A percentile compares a stretch with the other conserved stretches of the same genome.
Conservation (phyloP, 1,284 basidiomycete genomes). For the Cryptococcus sp. region DNA sequence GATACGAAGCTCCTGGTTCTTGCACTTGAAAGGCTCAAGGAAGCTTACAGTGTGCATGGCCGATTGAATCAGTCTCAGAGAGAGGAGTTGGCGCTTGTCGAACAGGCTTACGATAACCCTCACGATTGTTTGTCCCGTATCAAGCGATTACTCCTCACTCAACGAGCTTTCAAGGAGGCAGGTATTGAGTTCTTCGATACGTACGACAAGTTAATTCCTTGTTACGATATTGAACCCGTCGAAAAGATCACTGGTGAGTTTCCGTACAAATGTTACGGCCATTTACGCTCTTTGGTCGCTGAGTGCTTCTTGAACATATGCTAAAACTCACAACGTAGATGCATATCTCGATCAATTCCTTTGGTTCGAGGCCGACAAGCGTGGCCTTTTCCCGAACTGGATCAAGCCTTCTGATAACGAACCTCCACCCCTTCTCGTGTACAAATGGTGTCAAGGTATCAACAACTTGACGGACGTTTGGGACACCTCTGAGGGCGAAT, state of each 20-base stretch:
- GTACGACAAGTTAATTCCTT: slow-evolving; percentile 95
- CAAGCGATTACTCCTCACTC: slow-evolving; percentile 90
- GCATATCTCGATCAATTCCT: slow-evolving; percentile 89
- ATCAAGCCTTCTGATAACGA: slow-evolving; percentile 97
- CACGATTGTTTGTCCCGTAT: slow-evolving; percentile 79
- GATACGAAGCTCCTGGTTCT: slow-evolving; percentile 94
- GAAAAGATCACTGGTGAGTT: slow-evolving; percentile 99
- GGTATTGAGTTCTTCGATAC: slow-evolving; percentile 84
- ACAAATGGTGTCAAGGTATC: slow-evolving; percentile 70
- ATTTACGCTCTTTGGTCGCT: slow-evolving; percentile 60
- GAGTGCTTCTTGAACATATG: no score
- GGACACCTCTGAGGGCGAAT: slow-evolving; percentile 95
- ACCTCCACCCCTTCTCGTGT: slow-evolving; percentile 91
- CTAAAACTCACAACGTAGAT: no score
- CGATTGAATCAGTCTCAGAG: slow-evolving; percentile 94
- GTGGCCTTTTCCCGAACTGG: slow-evolving; percentile 94
- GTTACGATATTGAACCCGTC: slow-evolving; percentile 96
- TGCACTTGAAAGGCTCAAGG: slow-evolving; percentile 93
- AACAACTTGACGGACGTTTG: slow-evolving; percentile 79
- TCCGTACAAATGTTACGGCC: no score
- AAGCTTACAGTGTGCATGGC: slow-evolving; percentile 96
- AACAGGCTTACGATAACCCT: slow-evolving; percentile 78
- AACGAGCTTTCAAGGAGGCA: slow-evolving; percentile 95
- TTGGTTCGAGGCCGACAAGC: slow-evolving; percentile 81
- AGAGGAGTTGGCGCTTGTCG: slow-evolving; percentile 92